Base-by-base conservation (phyloP, 2,329 filamentous ascomycete genomes). In the Venturiaceae sp. region DNA sequence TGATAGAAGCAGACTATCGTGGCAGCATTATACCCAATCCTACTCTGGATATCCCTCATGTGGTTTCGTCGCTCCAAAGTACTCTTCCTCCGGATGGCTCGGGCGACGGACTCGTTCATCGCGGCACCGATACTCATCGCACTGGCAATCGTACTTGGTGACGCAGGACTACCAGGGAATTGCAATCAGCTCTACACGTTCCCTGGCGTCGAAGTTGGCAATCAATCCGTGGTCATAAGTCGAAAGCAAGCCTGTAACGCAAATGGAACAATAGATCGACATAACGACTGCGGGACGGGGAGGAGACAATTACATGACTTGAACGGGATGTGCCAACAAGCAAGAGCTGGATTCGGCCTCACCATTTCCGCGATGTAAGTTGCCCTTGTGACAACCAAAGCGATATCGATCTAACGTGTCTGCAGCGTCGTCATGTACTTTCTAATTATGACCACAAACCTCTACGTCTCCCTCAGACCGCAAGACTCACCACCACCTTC, bases 251-350 rank as follows among this genome's bases (percentile, higher is more conserved):
- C 34, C 37, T 41, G 54, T 16, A 46, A 56, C 34, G 32, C 52
- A 23, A 32, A 46, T 16, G 54, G 30, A 23, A 41, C 19, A 33
- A 56, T 37, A n/a, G 52, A 54, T 39, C 19, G 52, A 28, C 23
- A 23, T 36, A 56, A 56, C n/a, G n/a, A 30, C 16, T 56, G 54
- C 14, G 54, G 54, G 3, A 56, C 54, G 16, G 54, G 54, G 33
- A 39, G 28, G 21, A 11, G 36, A 33, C 54, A 56, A 21, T 9
- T 21, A 14, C 23, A 30, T 8, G 36, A 5, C 2, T 9, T 39
- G 34, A 56, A 37, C 54, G n/a, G 21, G 8, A 32, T 30, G 11
- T 56, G 54, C 26, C 34, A 46, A 4, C 28, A 34, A 46, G 54
- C 37, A 19, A 56, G 33, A 32, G 54, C 36, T 33, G 54, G 54